Conservation (phyloP, 1,284 basidiomycete species). For the Tylopilus orsonianus region DNA sequence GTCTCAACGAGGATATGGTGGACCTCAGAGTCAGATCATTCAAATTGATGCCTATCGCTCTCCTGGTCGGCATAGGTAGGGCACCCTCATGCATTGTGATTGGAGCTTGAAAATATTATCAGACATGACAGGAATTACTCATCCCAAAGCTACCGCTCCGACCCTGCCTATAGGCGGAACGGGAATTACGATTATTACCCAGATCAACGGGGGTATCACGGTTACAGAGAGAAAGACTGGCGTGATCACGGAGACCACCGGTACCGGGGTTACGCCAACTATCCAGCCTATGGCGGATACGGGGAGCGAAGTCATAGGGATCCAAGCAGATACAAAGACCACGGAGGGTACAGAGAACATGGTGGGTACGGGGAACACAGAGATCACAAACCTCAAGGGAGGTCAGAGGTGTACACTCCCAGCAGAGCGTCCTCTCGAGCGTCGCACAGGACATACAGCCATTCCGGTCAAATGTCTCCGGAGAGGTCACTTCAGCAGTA, state of each 20-base stretch:
- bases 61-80: constrained; percentile 22
- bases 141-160: constrained; percentile 24
- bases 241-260: constrained; percentile 26
- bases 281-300: constrained; percentile 21
- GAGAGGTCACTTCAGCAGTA: constrained; percentile 19
- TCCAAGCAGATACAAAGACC: constrained; percentile 5
- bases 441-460: constrained; percentile 31
- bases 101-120: constrained; percentile 8
- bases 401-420: constrained; percentile 22
- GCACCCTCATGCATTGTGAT: constrained; percentile 1
- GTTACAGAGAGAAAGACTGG: constrained; percentile 22
- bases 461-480: constrained; percentile 21
- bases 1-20: constrained; percentile 24
- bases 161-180: constrained; percentile 25
- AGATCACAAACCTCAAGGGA: constrained; percentile 20
- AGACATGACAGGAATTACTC: constrained; percentile 31
- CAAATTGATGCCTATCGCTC: constrained; percentile 26
- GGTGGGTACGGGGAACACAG: constrained; percentile 23
- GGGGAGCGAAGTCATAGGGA: constrained; percentile 24
- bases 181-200: constrained; percentile 21
- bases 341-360: constrained; percentile 14
- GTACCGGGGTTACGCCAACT: constrained; percentile 22
- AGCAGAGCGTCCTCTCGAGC: constrained; percentile 28
- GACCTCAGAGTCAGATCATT: constrained; percentile 32
- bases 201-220: constrained; percentile 24